These are phyloP conservation scores for Globisporangium nodosum DNA, from an alignment of 352 stramenopile genomes.

Conservation along the genomic window DNA sequence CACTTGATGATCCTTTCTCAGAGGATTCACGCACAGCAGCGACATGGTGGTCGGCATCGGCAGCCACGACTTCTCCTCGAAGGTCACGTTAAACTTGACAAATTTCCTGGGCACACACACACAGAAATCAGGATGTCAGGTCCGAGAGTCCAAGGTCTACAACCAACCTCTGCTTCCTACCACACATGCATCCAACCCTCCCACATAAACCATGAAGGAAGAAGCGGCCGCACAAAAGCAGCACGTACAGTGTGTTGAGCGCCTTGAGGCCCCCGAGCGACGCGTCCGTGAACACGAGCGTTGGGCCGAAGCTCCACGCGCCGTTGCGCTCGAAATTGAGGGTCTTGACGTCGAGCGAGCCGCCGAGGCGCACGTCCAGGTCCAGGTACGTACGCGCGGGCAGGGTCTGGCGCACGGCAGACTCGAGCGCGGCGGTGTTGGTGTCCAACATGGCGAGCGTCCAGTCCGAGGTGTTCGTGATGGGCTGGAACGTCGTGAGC, in stretches of 20 bases:
- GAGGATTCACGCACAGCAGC: slow-evolving; percentile 24
- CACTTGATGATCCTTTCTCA: neutral
- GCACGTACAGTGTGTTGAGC: slow-evolving; percentile 25
- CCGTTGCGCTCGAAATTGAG: slow-evolving; percentile 9
- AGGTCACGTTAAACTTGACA: slow-evolving; percentile 32
- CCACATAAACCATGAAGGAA: neutral
- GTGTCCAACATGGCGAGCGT: slow-evolving; percentile 24
- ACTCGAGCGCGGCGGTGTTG: slow-evolving; percentile 14
- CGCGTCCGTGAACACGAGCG: slow-evolving; percentile 13
- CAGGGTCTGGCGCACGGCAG: slow-evolving; percentile 9
- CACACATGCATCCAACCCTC: neutral
- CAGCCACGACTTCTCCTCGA: slow-evolving; percentile 32
- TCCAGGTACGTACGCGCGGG: slow-evolving; percentile 24
- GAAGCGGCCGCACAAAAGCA: neutral
- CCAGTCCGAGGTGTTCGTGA: slow-evolving; percentile 20
- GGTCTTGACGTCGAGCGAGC: slow-evolving; percentile 1
- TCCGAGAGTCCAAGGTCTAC: too few relatives aligned
- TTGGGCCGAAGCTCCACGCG: slow-evolving; percentile 14
- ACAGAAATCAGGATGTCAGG: neutral
- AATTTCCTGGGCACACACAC: slow-evolving; percentile 20
- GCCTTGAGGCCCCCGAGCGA: slow-evolving; percentile 19
- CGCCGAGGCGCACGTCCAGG: slow-evolving; percentile 5
- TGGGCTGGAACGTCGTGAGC: slow-evolving; percentile 16
- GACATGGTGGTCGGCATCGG: slow-evolving; percentile 20
- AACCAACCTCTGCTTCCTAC: neutral